Evolutionary conservation across 768 basidiomycete genomes (phyloP), one percentile per base, ranked within the genome.

Genomic region (Coprinopsis sp.): DNA sequence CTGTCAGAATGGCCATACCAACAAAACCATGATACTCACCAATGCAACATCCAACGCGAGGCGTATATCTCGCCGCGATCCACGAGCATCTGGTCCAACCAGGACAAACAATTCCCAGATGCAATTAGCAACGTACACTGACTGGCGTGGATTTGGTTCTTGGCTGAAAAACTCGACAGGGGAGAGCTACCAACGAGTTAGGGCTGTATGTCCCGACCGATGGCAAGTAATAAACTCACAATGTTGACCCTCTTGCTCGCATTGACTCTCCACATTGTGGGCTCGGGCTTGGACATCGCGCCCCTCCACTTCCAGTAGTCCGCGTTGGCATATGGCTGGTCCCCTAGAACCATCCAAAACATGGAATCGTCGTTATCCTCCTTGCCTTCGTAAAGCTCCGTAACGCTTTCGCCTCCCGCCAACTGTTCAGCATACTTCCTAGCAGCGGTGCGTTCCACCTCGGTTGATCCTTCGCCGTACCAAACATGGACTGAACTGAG

Each of bases 331-430:
- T 82, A 90, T 2, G 76, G 75, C 2, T 79, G 73, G 19, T 87
- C 78, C n/a, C 89, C 89, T 2, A 91, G 70, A 29, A 87, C 76
- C 79, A 87, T 82, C 86, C 90, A 90, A 58, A 92, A 90, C 77
- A 90, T 81, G 11, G 27, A 42, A 49, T 89, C 85, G 44, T 89
- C 83, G 19, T 64, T 56, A 31, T 84, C 82, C 43, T 72, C 73
- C 54, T 78, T 76, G n/a, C 79, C 78, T 55, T 91, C 87, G 1
- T 62, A 51, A 7, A 91, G 71, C 51, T 87, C 83, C 6, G 76
- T 64, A 16, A 64, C 13, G 58, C 58, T 6, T 63, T 62, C 3
- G 65, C 60, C 37, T 64, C 64, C 16, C 59, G 54, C 0, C 70
- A 65, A 31, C 88, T 64, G 5, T 59, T 64, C 25, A 67, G 78